phyloP scores from a whole-genome alignment of 192 early-diverging fungal genomes.

The Coemansia sp. region DNA sequence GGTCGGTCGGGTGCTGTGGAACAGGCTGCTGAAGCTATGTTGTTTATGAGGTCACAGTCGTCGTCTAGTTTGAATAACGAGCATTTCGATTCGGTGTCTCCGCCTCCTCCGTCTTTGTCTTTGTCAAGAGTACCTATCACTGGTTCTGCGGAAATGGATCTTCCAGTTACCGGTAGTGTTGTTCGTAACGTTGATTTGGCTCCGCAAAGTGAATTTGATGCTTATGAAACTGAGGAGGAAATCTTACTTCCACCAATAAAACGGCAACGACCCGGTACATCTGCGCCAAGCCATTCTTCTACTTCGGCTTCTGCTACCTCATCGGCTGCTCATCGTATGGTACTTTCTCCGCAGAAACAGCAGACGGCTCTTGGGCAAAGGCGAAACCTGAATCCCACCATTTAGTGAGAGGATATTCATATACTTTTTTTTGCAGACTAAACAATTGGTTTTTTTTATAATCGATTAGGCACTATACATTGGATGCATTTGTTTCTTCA shows the following conservation, averaged over 20 bases:
- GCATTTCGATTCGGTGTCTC: neutral
- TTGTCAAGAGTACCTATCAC: neutral
- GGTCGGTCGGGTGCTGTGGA: neutral
- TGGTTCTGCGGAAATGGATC: neutral
- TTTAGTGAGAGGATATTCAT: no score
- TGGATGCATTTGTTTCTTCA: neutral
- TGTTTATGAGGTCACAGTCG: constrained; percentile 4
- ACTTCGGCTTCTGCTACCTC: neutral
- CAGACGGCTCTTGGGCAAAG: neutral
- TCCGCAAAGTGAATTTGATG: neutral
- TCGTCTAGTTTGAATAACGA: neutral
- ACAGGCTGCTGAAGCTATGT: constrained; percentile 1
- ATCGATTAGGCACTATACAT: no score
- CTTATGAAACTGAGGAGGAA: constrained; percentile 3
- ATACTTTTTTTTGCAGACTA: no score
- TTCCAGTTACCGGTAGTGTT: no score
- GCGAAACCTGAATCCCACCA: neutral
- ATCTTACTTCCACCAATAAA: neutral
- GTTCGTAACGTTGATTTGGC: neutral
- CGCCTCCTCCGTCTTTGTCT: neutral
- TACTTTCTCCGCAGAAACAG: no score
- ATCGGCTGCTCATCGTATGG: neutral
- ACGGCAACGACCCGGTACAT: neutral
- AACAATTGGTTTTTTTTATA: no score
- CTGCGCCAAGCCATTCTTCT: neutral